phyloP scores from a whole-genome alignment of 108 stramenopile genomes.

The Cyclostephanos tholiformis region DNA sequence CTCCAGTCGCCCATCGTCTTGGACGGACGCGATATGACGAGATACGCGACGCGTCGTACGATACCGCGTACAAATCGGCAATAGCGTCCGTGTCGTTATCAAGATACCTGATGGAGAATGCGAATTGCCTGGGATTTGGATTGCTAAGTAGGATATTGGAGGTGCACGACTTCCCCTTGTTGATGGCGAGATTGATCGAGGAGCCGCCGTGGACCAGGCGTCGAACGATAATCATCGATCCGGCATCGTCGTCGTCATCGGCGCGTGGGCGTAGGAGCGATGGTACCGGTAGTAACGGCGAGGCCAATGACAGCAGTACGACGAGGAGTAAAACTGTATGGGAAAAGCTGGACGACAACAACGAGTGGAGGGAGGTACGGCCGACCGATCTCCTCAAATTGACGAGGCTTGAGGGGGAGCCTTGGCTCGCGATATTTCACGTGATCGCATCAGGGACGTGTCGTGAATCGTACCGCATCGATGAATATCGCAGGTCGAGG shows the following conservation, averaged over 20 bases:
- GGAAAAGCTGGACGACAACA: constrained; percentile 71
- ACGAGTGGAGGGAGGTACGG: constrained; percentile 62
- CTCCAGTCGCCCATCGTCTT: constrained; percentile 11
- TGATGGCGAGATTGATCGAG: constrained; percentile 75
- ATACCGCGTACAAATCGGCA: constrained; percentile 38
- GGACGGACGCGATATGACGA: constrained; percentile 35
- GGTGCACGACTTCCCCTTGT: constrained; percentile 77
- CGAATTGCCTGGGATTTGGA: constrained; percentile 25
- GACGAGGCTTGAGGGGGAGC: constrained; percentile 78
- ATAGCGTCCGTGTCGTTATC: constrained; percentile 42
- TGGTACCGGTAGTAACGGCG: background rate
- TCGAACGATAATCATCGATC: background rate
- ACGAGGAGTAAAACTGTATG: constrained; percentile 39
- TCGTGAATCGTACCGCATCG: constrained; percentile 70
- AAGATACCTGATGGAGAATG: constrained; percentile 44
- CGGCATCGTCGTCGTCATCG: background rate
- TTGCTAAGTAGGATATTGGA: constrained; percentile 59
- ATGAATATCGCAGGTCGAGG: constrained; percentile 72
- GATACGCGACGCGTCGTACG: constrained; percentile 37
- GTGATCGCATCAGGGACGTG: constrained; percentile 58
- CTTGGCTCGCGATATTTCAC: constrained; percentile 82
- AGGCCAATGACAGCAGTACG: too few species aligned
- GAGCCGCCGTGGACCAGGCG: constrained; percentile 89
- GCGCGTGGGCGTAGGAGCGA: too few species aligned
- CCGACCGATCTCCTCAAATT: constrained; percentile 63